Percentiles rank a stretch among this genome's conserved stretches.
phyloP scores from a whole-genome alignment of 2,329 filamentous ascomycete species.

The Cladophialophora bantiana region DNA sequence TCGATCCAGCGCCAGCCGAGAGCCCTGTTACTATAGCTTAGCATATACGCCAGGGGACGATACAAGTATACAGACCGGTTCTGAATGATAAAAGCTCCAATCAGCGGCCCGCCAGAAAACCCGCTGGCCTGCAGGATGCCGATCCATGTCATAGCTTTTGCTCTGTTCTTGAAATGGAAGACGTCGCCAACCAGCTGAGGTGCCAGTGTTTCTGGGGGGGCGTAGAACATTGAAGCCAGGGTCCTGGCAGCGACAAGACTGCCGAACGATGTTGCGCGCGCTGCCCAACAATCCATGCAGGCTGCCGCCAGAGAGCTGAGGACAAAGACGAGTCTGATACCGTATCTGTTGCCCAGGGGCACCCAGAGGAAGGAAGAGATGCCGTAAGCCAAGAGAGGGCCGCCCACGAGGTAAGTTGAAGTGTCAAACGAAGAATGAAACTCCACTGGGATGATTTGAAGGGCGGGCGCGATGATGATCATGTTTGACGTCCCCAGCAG shows the following conservation, averaged over 20 bases:
- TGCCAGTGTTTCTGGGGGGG: slow-evolving; percentile 27
- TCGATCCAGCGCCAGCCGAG: slow-evolving; percentile 31
- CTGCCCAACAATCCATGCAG: slow-evolving; percentile 42
- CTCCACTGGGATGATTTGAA: slow-evolving; percentile 30
- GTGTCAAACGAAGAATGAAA: slow-evolving; percentile 28
- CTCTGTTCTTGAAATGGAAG: slow-evolving; percentile 27
- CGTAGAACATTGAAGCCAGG: slow-evolving; percentile 27
- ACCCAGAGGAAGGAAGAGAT: slow-evolving; percentile 39
- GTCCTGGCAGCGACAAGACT: slow-evolving; percentile 31
- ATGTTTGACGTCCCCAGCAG: slow-evolving; percentile 32
- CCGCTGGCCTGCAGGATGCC: slow-evolving; percentile 28
- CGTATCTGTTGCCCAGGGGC: slow-evolving; percentile 46
- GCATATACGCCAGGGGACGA: not conserved
- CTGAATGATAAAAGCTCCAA: slow-evolving; percentile 29
- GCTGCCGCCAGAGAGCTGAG: slow-evolving; percentile 41
- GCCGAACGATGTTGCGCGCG: slow-evolving; percentile 32
- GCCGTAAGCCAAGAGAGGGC: slow-evolving; percentile 28
- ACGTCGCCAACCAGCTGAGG: slow-evolving; percentile 30
- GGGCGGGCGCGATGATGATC: slow-evolving; percentile 35
- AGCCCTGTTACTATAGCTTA: not conserved
- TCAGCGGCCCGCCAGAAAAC: slow-evolving; percentile 25
- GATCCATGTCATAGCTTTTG: slow-evolving; percentile 29
- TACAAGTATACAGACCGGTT: slow-evolving; percentile 7
- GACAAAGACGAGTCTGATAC: slow-evolving; percentile 46
- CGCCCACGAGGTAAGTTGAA: slow-evolving; percentile 30